These are phyloP conservation scores for Tubosaeta sp. DNA, from an alignment of 768 basidiomycete species.

Conservation along the genomic window DNA sequence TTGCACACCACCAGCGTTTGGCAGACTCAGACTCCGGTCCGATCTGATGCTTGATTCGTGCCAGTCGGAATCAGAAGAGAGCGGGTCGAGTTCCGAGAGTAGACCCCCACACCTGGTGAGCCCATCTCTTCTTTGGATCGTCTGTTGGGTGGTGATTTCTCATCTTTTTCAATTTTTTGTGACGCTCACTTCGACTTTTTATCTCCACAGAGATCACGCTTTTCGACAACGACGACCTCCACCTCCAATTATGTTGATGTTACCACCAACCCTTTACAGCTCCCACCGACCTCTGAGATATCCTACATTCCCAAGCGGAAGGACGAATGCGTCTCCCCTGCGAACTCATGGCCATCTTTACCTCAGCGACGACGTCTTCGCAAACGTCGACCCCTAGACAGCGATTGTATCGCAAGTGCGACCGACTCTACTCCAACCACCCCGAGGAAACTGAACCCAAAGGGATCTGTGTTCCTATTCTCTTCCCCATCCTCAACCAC, in stretches of 20 bases:
- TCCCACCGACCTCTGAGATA: background rate
- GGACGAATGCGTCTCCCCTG: conserved; percentile 7
- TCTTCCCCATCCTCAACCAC: conserved; percentile 1
- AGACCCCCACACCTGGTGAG: conserved; percentile 16
- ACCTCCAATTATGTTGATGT: conserved; percentile 30
- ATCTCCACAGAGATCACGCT: conserved; percentile 29
- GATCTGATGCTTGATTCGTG: conserved; percentile 19
- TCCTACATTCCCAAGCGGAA: conserved; percentile 3
- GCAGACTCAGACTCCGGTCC: conserved; percentile 16
- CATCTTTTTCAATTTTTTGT: background rate
- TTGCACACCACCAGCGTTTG: conserved; percentile 9
- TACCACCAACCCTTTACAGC: background rate
- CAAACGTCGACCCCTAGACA: conserved; percentile 25
- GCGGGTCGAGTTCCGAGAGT: background rate
- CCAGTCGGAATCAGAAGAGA: conserved; percentile 14
- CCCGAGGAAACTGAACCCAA: conserved; percentile 3
- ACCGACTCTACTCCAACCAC: conserved; percentile 10
- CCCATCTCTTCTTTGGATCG: background rate
- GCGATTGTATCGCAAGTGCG: background rate
- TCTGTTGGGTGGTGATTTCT: background rate
- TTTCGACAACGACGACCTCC: conserved; percentile 33
- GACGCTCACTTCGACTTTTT: background rate
- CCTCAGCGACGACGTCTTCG: conserved; percentile 26
- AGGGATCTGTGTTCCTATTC: conserved; percentile 1
- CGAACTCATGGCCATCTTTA: conserved; percentile 19